Evolutionary conservation across 495 filamentous ascomycete genomes (phyloP), one percentile per base, ranked within the genome.

Genomic region (Neurospora sp.): DNA sequence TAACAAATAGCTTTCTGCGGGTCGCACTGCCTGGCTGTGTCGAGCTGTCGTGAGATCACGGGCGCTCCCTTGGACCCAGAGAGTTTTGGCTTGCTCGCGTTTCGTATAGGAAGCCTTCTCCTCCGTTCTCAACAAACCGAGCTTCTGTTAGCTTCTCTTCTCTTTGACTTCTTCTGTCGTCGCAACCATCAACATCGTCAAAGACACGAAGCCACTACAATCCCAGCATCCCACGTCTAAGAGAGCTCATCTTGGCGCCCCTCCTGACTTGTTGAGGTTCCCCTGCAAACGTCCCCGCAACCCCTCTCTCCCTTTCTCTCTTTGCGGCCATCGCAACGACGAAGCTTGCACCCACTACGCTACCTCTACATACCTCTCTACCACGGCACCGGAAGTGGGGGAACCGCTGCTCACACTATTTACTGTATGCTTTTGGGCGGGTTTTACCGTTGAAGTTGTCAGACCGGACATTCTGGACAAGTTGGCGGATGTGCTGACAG

Each of bases 401-500:
- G 54, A 35, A 16, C 54, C 12, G 54, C 48, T 59, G 23, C 23
- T 62, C 54, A 62, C 54, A 62, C 23, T 31, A 16, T 31, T 23
- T 23, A 62, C 54, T 66, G 54, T 66, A 35, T 66, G 54, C 27
- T 66, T 66, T 18, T 16, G 14, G 12, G 16, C 54, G 54, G 54
- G 54, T 14, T 66, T 66, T 66, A 4, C 54, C 23, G 14, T 16
- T 35, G 5, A 16, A 35, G 54, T 35, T 18, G 54, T 35, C 54
- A 35, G 27, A 62, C 70, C 44, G 40, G 70, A 71, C 66, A 46
- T 5, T 39, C 46, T 4, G 27, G 39, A 59, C 42, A 14, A 72
- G 39, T 18, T 9, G 12, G 62, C 42, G 66, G 31, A 73, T n/a
- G 94, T 70, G 75, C 79, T 80, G 70, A 79, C 76, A 39, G 35